Conservation (phyloP, 768 basidiomycete species). For the Suillus ampliporus region DNA sequence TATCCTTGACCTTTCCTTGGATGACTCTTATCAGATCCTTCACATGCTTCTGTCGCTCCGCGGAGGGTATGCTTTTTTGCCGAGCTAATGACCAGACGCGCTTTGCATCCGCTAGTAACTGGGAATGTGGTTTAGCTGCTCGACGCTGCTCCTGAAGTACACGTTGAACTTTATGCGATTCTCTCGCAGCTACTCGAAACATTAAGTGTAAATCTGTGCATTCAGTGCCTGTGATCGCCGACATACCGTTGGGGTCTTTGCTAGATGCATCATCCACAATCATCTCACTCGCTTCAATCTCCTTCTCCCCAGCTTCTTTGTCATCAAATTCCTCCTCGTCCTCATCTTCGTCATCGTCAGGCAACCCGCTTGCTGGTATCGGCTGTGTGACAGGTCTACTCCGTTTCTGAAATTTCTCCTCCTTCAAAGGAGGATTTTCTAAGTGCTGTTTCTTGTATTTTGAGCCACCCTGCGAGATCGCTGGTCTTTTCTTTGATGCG, state of each 20-base stretch:
- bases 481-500: conserved; percentile 55
- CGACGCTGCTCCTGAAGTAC: conserved; percentile 69
- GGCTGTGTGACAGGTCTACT: conserved; percentile 61
- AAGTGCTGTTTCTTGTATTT: conserved; percentile 58
- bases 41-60: conserved; percentile 78
- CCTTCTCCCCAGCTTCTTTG: conserved; percentile 41
- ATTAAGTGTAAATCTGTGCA: conserved; percentile 15
- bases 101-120: conserved; percentile 73
- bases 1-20: conserved; percentile 82
- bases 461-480: conserved; percentile 51
- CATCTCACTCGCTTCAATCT: conserved; percentile 39
- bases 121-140: conserved; percentile 79
- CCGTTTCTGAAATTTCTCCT: conserved; percentile 57
- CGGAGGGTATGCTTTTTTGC: conserved; percentile 68
- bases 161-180: conserved; percentile 77
- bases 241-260: conserved; percentile 67
- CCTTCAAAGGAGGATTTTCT: conserved; percentile 37
- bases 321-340: conserved; percentile 42
- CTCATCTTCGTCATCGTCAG: conserved; percentile 48
- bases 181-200: conserved; percentile 54
- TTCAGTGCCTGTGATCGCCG: conserved; percentile 3
- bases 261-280: conserved; percentile 30
- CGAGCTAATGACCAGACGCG: conserved; percentile 77
- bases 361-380: conserved; percentile 39
- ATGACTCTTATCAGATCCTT: conserved; percentile 76